Evolutionary conservation across 2,329 filamentous ascomycete genomes (phyloP).

Genomic region (Aspergillus pseudotamarii): DNA sequence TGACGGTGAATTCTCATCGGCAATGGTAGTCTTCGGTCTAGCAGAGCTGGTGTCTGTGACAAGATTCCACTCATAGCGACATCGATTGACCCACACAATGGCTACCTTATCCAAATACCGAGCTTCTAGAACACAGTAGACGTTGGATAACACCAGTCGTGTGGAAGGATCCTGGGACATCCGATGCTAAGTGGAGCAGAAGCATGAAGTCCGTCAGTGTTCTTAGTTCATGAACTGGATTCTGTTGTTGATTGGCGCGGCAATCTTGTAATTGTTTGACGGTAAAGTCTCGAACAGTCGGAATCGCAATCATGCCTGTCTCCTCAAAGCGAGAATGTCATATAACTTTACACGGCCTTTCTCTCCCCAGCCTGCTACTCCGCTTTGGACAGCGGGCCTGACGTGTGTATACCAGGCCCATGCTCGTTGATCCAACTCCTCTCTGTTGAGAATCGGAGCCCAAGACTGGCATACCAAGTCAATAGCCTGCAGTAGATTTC

Average conservation of each 20-base stretch:
- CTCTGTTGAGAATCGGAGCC: slow-evolving; percentile 61
- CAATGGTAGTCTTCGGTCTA: neutral
- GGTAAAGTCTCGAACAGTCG: neutral
- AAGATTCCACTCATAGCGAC: neutral
- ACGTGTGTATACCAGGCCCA: slow-evolving; percentile 82
- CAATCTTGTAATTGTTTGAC: neutral
- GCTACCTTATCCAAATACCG: neutral
- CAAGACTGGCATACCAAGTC: slow-evolving; percentile 75
- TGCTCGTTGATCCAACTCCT: slow-evolving; percentile 73
- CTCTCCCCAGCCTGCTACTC: slow-evolving; percentile 79
- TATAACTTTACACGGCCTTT: slow-evolving; percentile 70
- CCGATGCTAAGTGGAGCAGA: neutral
- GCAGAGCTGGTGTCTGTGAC: neutral
- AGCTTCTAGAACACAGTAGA: neutral
- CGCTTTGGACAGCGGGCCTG: slow-evolving; percentile 73
- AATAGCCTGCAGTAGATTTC: slow-evolving; percentile 69
- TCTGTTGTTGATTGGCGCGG: neutral
- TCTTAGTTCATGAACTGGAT: neutral
- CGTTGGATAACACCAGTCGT: neutral
- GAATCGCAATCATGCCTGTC: slow-evolving; percentile 13
- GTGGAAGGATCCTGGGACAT: neutral
- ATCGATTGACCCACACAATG: slow-evolving; percentile 2
- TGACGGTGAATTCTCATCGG: neutral
- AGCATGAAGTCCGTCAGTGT: neutral
- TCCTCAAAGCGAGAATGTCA: slow-evolving; percentile 58